Evolutionary conservation across 805 yeast species (phyloP), one percentile per base, ranked within the genome.

Genomic region (Wickerhamomyces chambardii): DNA sequence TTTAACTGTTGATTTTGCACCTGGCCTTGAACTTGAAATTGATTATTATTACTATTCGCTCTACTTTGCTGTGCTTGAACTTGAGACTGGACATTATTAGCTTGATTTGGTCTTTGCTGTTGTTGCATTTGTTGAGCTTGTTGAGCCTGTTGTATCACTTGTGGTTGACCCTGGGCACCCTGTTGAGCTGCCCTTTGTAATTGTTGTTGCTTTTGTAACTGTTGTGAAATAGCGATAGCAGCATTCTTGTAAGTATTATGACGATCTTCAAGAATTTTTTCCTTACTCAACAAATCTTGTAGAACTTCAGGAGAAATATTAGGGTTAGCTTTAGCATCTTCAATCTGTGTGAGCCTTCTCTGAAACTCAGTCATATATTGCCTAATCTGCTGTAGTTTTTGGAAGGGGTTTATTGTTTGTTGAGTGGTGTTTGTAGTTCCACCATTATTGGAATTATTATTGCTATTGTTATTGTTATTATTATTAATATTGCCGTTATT

Each of bases 241-340:
- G 68, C 65, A 37, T 66, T 65, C 39, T 68, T 71, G 44, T 69
- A 74, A 32, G 68, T 69, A 17, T 66, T 64, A 42, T 66, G 65
- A 36, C 72, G 67, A 26, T 55, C 58, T 38, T 60, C 68, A 43
- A 71, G 48, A 28, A 70, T 69, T 15, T 59, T 56, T 41, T 75
- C 72, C 47, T 75, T 76, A 34, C 63, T 65, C 12, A 63, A 61
- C n/a, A 69, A 56, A 29, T 61, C 61, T 5, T 63, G 53, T 28
- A 65, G 38, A 35, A 67, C 70, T 6, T 68, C 75, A 2, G 70
- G 65, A 4, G 72, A 54, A 16, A 71, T 44, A 21, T 57, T 59
- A 10, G 66, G 63, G 28, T 66, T 63, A 15, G 56, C 58, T 40
- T 70, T 72, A 28, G 68, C 64, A 7, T 64, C 64, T 36, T 70